A percentile compares a stretch with the other conserved stretches of the same genome.
phyloP scores from a whole-genome alignment of 1,139 yeast genomes.

The Kurtzmaniella quercitrusa region DNA sequence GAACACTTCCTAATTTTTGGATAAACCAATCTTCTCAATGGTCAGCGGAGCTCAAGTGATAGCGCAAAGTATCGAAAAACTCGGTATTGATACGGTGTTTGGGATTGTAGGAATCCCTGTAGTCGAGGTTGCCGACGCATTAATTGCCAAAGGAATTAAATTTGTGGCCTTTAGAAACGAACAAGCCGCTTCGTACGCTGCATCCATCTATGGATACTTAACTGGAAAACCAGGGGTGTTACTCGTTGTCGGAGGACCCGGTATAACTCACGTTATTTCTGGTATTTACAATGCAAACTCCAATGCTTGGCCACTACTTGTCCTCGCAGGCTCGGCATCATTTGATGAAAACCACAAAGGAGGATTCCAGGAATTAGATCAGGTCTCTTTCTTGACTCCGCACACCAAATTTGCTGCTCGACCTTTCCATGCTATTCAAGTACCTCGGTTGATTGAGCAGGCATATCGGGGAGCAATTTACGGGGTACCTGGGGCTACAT shows the following conservation, averaged over 20 bases:
- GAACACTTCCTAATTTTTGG: too few species aligned
- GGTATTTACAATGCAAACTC: slow-evolving; percentile 58
- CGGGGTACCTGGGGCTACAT: slow-evolving; percentile 57
- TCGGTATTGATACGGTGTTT: slow-evolving; percentile 53
- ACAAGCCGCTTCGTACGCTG: slow-evolving; percentile 69
- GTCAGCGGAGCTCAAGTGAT: slow-evolving; percentile 37
- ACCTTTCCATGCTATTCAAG: slow-evolving; percentile 28
- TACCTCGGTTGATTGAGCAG: slow-evolving; percentile 41
- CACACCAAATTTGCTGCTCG: slow-evolving; percentile 50
- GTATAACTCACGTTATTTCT: slow-evolving; percentile 58
- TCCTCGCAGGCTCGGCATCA: slow-evolving; percentile 58
- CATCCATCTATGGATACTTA: slow-evolving; percentile 60
- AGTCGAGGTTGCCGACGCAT: slow-evolving; percentile 57
- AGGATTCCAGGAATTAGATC: slow-evolving; percentile 67
- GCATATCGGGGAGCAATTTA: slow-evolving; percentile 45
- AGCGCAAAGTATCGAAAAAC: slow-evolving; percentile 39
- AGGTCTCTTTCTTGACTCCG: slow-evolving; percentile 41
- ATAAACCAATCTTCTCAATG: too few species aligned
- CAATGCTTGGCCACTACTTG: slow-evolving; percentile 57
- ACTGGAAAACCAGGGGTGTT: slow-evolving; percentile 61
- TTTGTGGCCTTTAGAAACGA: slow-evolving; percentile 62
- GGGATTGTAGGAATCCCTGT: slow-evolving; percentile 72
- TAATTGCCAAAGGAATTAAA: slow-evolving; percentile 46
- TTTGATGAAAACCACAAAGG: slow-evolving; percentile 48
- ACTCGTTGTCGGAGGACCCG: slow-evolving; percentile 70